Evolutionary conservation across 768 basidiomycete species (phyloP).

Genomic region (Phylloporus sp.): DNA sequence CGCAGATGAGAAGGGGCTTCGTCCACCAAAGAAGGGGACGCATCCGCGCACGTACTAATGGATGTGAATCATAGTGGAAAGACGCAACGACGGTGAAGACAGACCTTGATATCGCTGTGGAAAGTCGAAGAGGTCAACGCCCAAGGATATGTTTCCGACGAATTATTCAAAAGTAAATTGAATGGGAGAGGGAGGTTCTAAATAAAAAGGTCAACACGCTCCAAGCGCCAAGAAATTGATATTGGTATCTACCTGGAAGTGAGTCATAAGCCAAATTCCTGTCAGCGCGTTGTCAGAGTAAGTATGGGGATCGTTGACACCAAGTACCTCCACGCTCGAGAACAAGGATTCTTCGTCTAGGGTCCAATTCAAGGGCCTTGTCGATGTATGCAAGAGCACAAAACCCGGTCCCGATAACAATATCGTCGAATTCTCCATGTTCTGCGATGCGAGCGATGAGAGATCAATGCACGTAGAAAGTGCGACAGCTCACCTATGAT

Average conservation of each 20-base stretch:
- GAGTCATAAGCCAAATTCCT: conserved; percentile 10
- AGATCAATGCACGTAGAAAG: no score
- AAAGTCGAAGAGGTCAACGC: neutral
- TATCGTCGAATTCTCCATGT: conserved; percentile 7
- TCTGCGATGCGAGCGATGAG: neutral
- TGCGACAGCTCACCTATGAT: neutral
- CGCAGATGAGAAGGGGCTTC: conserved; percentile 14
- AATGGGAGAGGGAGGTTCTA: conserved; percentile 10
- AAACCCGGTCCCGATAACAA: conserved; percentile 10
- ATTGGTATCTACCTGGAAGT: conserved; percentile 4
- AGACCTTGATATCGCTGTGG: conserved; percentile 2
- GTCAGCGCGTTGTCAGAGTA: neutral
- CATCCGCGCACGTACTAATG: conserved; percentile 12
- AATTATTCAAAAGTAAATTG: neutral
- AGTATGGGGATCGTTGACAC: neutral
- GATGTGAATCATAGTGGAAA: neutral
- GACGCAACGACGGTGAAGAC: neutral
- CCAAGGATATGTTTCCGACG: conserved; percentile 8
- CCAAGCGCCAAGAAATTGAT: neutral
- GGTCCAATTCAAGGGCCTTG: conserved; percentile 11
- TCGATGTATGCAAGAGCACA: conserved; percentile 19
- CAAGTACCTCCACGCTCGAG: conserved; percentile 13
- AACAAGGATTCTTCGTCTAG: conserved; percentile 14
- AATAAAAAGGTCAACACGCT: neutral
- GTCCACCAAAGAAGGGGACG: conserved; percentile 17